Evolutionary conservation across 73 alveolate genomes (phyloP).

Genomic region (Tetrahymena malaccensis): DNA sequence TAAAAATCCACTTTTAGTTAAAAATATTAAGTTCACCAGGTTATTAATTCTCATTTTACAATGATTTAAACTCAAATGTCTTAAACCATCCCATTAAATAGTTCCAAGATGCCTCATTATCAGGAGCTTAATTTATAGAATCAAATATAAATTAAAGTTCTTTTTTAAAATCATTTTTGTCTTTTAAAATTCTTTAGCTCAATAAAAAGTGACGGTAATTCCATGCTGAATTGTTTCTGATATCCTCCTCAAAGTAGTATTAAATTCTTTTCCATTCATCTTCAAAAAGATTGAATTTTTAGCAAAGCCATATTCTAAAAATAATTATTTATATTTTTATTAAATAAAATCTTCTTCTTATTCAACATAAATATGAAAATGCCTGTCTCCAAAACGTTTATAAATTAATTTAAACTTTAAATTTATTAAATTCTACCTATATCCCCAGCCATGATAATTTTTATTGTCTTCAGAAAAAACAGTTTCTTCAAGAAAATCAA

Average conservation of each 20-base stretch:
- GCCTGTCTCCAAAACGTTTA: not conserved
- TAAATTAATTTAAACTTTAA: not conserved
- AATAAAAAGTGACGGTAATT: slow-evolving; percentile 72
- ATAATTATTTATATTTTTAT: not conserved
- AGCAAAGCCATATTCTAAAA: slow-evolving; percentile 75
- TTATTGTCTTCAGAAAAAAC: slow-evolving; percentile 49
- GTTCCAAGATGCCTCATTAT: slow-evolving; percentile 86
- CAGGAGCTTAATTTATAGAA: slow-evolving; percentile 24
- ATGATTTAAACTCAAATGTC: not conserved
- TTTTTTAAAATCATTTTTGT: slow-evolving; percentile 25
- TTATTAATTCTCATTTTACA: not conserved
- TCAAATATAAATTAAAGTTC: slow-evolving; percentile 58
- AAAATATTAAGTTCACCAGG: not conserved
- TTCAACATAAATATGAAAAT: not conserved
- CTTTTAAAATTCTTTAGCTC: slow-evolving; percentile 15
- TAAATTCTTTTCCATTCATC: slow-evolving; percentile 59
- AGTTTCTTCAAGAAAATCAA: slow-evolving; percentile 13
- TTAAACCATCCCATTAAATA: slow-evolving; percentile 77
- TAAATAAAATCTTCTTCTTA: not conserved
- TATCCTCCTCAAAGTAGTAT: slow-evolving; percentile 53
- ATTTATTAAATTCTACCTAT: not conserved
- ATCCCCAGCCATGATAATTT: slow-evolving; percentile 93
- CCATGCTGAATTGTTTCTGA: slow-evolving; percentile 88
- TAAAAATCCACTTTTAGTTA: not conserved
- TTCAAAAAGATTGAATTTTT: slow-evolving; percentile 65